Evolutionary conservation across 441 rosid genomes (phyloP).

Genomic region (Adansonia grandidieri): DNA sequence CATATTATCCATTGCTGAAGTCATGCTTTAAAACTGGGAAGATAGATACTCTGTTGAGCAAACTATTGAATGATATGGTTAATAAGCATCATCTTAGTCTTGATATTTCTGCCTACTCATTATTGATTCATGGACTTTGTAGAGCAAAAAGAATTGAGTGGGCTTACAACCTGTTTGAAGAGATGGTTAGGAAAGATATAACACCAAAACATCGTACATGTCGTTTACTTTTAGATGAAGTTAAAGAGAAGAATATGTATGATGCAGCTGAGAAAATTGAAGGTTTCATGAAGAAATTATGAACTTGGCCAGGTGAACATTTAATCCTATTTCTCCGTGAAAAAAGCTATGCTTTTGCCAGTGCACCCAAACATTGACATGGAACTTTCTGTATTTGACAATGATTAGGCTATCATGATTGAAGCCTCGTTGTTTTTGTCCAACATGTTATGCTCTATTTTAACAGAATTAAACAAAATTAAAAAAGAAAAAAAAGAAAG

Average conservation of each 20-base stretch:
- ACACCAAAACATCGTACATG: slow-evolving; percentile 63
- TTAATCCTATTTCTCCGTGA: background rate
- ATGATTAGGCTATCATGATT: background rate
- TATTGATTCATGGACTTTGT: slow-evolving; percentile 78
- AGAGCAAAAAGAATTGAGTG: slow-evolving; percentile 58
- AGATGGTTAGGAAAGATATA: slow-evolving; percentile 71
- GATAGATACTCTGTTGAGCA: slow-evolving; percentile 53
- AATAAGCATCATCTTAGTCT: slow-evolving; percentile 77
- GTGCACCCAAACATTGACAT: background rate
- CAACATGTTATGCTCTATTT: background rate
- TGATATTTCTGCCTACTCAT: slow-evolving; percentile 67
- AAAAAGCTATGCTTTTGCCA: background rate
- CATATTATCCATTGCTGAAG: slow-evolving; percentile 70
- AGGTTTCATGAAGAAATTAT: slow-evolving; percentile 51
- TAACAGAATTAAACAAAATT: background rate
- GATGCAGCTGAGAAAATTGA: slow-evolving; percentile 59
- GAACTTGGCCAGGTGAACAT: slow-evolving; percentile 10
- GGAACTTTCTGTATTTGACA: background rate
- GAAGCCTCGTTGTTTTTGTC: background rate
- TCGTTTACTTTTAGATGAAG: slow-evolving; percentile 65
- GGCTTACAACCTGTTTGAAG: slow-evolving; percentile 74
- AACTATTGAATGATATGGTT: slow-evolving; percentile 66
- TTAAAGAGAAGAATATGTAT: slow-evolving; percentile 52
- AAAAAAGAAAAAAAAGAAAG: background rate
- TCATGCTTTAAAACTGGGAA: slow-evolving; percentile 67